Base-by-base conservation (phyloP, 1,139 yeast species). In the Debaryomyces singareniensis region DNA sequence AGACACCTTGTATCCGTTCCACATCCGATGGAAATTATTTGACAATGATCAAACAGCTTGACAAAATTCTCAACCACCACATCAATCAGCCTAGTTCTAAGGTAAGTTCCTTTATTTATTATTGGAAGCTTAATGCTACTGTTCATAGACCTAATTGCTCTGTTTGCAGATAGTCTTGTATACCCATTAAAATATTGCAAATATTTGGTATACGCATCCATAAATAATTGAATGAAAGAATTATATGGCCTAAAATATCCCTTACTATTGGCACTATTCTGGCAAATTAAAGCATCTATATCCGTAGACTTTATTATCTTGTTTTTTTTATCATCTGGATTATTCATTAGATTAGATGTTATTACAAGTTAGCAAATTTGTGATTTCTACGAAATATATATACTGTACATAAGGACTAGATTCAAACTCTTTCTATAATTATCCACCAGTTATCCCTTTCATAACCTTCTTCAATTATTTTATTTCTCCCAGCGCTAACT, bases 361-460 rank as follows among this genome's bases (percentile, higher is more conserved):
- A 18, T 18, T 18, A 18, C 7, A 18, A 18, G n/a, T 18, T 18
- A 18, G 9, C 7, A n/a, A 18, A 18, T n/a, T 7, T 18, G n/a
- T 7, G 21, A 7, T n/a, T 18, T 7, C n/a, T n/a, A n/a, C n/a
- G n/a, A n/a, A n/a, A n/a, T n/a, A 7, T 7, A 7, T 7, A 18
- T 18, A 18, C 21, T 12, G 5, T 12, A 6, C 16, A 7, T 16
- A 20, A 27, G 7, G 10, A 5, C n/a, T n/a, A 11, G 11, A 5
- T 12, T 30, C 5, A 13, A 13, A 16, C 37, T 44, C 58, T 39
- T 40, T 51, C 44, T 4, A 61, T 41, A 2, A 66, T 52, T 2
- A 59, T 57, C 85, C 96, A 91, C 97, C 98, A 91, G 49, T 91
- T 91, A 49, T 93, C 98, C 45, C 72, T 74, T 49, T 91, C 97